A percentile compares a stretch with the other conserved stretches of the same genome.
Evolutionary conservation across 1,284 basidiomycete species (phyloP).

Genomic region (Microstroma glucosiphilum): DNA sequence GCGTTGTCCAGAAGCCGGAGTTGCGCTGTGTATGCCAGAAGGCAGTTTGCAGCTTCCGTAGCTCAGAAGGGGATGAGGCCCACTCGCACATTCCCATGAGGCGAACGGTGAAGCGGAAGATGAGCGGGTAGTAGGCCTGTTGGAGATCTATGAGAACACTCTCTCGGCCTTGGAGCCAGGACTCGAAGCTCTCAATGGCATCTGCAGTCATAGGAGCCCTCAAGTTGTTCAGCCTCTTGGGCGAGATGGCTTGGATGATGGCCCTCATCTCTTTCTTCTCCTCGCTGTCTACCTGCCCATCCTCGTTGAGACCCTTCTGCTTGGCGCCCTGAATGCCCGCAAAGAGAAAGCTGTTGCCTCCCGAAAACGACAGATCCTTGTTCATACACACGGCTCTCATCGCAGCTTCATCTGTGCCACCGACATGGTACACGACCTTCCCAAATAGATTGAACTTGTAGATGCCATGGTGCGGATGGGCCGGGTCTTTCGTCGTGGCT

Average conservation of each 20-base stretch:
- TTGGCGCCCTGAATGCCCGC: conserved; percentile 18
- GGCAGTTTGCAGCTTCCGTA: conserved; percentile 8
- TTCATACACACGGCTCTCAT: conserved; percentile 12
- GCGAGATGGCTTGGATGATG: conserved; percentile 14
- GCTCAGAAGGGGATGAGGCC: conserved; percentile 6
- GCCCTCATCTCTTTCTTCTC: conserved; percentile 29
- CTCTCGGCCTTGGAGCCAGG: conserved; percentile 4
- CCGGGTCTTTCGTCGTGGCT: conserved; percentile 13
- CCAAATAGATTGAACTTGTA: conserved; percentile 19
- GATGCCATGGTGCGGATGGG: conserved; percentile 18
- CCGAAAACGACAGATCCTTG: conserved; percentile 16
- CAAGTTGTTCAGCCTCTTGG: conserved; percentile 12
- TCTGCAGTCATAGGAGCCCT: conserved; percentile 9
- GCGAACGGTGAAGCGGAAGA: conserved; percentile 17
- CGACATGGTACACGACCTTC: conserved; percentile 18
- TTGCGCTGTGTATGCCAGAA: conserved; percentile 19
- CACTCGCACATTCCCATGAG: conserved; percentile 22
- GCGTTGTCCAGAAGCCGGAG: conserved; percentile 16
- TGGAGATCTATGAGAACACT: conserved; percentile 14
- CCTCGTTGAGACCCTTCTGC: conserved; percentile 16
- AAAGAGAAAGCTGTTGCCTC: conserved; percentile 18
- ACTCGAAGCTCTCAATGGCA: conserved; percentile 14
- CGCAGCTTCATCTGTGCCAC: conserved; percentile 10
- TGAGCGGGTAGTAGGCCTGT: conserved; percentile 17
- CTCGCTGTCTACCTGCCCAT: conserved; percentile 27